Base-by-base conservation (phyloP, 2,329 filamentous ascomycete genomes). In the Zymoseptoria ardabiliae region DNA sequence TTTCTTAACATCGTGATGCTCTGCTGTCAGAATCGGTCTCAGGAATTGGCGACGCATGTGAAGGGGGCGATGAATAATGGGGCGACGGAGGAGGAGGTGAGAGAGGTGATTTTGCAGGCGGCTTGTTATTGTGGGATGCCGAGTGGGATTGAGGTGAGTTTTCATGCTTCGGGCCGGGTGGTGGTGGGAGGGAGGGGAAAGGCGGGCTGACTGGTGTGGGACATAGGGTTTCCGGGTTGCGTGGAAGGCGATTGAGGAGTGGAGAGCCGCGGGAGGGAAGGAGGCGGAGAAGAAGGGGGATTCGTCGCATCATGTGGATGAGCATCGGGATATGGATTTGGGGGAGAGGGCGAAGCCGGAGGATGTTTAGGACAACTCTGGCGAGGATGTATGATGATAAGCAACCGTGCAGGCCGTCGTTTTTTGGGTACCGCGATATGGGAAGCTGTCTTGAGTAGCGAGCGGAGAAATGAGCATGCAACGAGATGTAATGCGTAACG, bases 1-100 rank as follows among this genome's bases (percentile, higher is more conserved):
- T 75, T 88, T 57, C 73, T 88, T 56, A 87, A 87, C 69, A 82
- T 87, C 53, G 84, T 80, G 53, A 86, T 88, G 81, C 75, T 88
- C 52, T 82, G 82, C 70, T 83, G 83, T 2, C 75, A 86, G 62
- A 86, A 86, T 66, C 76, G 82, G 4, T 76, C 75, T 5, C 79
- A 81, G 0, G 85, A 88, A 68, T 74, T 88, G 58, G 84, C 77
- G 0, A 78, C 84, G 7, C 85, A 88, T 69, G 76, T 85, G n/a
- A 76, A 83, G 21, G 85, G 85, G 0, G 85, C 85, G 1, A 72
- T 84, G 63, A 85, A 82, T 64, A 88, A 88, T 64, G 85, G 85
- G 0, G 73, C 84, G 10, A 81, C 77, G 0, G 84, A 86, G 67
- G 69, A 83, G 19, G 85, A 87, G 71, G 85, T 88, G 55, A 74